These are phyloP conservation scores for Staphylotrichum tortipilum DNA, from an alignment of 495 filamentous ascomycete species.

Conservation along the genomic window DNA sequence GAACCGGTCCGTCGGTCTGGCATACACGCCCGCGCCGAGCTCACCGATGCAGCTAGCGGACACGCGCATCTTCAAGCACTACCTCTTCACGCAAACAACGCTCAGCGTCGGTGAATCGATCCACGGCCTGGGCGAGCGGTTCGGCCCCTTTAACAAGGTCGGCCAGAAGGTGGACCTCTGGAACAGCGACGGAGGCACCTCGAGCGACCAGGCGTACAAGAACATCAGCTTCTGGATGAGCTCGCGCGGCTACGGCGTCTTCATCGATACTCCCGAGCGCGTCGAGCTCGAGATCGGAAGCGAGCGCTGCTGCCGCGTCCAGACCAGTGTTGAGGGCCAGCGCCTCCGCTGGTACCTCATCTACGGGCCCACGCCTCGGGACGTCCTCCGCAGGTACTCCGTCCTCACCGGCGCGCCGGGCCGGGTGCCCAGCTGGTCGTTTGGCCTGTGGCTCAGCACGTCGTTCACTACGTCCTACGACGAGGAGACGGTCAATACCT, in stretches of 20 bases:
- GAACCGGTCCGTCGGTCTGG: conserved; percentile 50
- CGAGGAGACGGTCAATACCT: conserved; percentile 55
- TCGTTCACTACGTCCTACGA: conserved; percentile 65
- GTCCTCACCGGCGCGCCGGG: conserved; percentile 52
- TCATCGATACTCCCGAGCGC: conserved; percentile 52
- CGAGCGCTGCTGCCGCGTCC: conserved; percentile 56
- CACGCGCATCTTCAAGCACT: conserved; percentile 48
- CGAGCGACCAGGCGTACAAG: conserved; percentile 63
- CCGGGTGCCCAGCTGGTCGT: conserved; percentile 59
- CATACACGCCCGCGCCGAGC: conserved; percentile 43
- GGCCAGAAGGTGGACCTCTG: conserved; percentile 59
- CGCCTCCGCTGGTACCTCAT: conserved; percentile 55
- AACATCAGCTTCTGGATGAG: conserved; percentile 66
- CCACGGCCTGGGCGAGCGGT: conserved; percentile 62
- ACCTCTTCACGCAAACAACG: conserved; percentile 55
- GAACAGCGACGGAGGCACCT: conserved; percentile 67
- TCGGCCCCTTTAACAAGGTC: conserved; percentile 62
- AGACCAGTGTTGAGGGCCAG: conserved; percentile 55
- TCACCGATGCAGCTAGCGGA: conserved; percentile 44
- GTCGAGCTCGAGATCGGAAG: conserved; percentile 60
- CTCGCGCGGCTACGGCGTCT: conserved; percentile 61
- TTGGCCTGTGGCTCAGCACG: conserved; percentile 63
- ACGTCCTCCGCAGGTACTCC: conserved; percentile 55
- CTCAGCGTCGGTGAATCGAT: conserved; percentile 59
- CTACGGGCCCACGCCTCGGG: conserved; percentile 58